phyloP scores from a whole-genome alignment of 768 basidiomycete genomes.

The Mrakia gelida region DNA sequence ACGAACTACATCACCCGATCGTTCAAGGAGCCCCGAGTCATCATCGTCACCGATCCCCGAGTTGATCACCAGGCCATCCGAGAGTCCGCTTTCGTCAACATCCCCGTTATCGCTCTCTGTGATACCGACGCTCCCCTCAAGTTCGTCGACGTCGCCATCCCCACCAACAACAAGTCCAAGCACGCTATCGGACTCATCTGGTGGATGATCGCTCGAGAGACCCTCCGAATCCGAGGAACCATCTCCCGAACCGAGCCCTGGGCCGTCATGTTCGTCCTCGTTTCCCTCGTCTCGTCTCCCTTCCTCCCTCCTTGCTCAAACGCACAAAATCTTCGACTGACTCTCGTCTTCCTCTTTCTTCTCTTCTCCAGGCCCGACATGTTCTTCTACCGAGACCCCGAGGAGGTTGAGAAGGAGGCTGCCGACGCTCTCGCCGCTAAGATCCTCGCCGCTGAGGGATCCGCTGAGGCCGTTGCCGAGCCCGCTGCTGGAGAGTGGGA shows the following conservation, averaged over 20 bases:
- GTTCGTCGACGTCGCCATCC: constrained; percentile 97
- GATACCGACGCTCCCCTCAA: constrained; percentile 97
- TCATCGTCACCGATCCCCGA: constrained; percentile 97
- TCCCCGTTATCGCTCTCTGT: constrained; percentile 97
- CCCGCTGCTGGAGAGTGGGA: constrained; percentile 45
- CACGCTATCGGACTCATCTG: constrained; percentile 95
- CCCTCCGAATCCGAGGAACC: constrained; percentile 89
- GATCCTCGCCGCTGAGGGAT: constrained; percentile 57
- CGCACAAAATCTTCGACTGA: constrained; percentile 32
- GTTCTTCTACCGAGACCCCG: constrained; percentile 98
- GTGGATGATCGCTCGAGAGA: constrained; percentile 97
- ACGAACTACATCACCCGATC: constrained; percentile 97
- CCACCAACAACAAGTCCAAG: constrained; percentile 98
- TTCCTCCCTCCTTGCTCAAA: background rate
- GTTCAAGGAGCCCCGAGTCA: constrained; percentile 99
- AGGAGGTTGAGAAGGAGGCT: constrained; percentile 98
- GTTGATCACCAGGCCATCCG: constrained; percentile 99
- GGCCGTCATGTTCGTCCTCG: constrained; percentile 99
- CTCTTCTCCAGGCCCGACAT: constrained; percentile 24
- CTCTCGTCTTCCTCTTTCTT: background rate
- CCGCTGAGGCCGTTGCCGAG: constrained; percentile 51
- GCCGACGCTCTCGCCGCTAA: constrained; percentile 80
- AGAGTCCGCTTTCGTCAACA: constrained; percentile 99
- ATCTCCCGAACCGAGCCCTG: constrained; percentile 91
- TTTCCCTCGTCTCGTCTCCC: constrained; percentile 22